phyloP scores from a whole-genome alignment of 2,329 filamentous ascomycete species.

The Triangularia verruculosa region DNA sequence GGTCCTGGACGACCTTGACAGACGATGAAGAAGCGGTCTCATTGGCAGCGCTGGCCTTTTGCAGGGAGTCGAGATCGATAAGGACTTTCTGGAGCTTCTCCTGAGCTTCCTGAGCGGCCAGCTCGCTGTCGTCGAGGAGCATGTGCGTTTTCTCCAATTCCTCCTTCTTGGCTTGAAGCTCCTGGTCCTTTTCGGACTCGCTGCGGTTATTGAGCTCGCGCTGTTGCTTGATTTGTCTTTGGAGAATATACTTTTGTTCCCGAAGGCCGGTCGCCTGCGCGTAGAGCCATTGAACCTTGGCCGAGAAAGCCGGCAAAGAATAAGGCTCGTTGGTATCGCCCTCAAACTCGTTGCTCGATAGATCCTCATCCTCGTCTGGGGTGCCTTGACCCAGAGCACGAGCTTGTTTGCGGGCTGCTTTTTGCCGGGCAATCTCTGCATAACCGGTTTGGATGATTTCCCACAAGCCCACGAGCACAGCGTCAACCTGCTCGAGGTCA shows the following conservation, averaged over 20 bases:
- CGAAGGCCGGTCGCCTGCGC: slow-evolving; percentile 72
- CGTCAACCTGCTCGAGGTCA: slow-evolving; percentile 54
- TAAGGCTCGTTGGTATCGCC: slow-evolving; percentile 60
- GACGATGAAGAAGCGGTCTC: slow-evolving; percentile 30
- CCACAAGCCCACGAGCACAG: slow-evolving; percentile 54
- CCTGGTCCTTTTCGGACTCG: slow-evolving; percentile 66
- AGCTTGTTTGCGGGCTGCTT: slow-evolving; percentile 50
- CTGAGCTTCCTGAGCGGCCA: slow-evolving; percentile 40
- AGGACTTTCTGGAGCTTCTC: slow-evolving; percentile 49
- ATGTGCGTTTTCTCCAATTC: slow-evolving; percentile 46
- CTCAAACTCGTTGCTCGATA: slow-evolving; percentile 58
- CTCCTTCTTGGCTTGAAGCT: slow-evolving; percentile 56
- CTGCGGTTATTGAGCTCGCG: slow-evolving; percentile 88
- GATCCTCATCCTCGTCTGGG: slow-evolving; percentile 55
- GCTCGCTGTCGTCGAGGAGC: slow-evolving; percentile 34
- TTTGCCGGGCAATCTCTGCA: slow-evolving; percentile 52
- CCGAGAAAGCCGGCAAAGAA: slow-evolving; percentile 71
- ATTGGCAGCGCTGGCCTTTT: slow-evolving; percentile 32
- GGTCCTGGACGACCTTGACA: slow-evolving; percentile 38
- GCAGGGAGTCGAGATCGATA: slow-evolving; percentile 44
- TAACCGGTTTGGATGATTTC: slow-evolving; percentile 55
- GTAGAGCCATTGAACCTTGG: slow-evolving; percentile 76
- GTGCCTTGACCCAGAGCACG: slow-evolving; percentile 51
- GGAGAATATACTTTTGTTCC: slow-evolving; percentile 84
- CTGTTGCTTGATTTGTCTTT: slow-evolving; percentile 92